Evolutionary conservation across 805 yeast species (phyloP).

Genomic region (Schizosaccharomyces japonicus): DNA sequence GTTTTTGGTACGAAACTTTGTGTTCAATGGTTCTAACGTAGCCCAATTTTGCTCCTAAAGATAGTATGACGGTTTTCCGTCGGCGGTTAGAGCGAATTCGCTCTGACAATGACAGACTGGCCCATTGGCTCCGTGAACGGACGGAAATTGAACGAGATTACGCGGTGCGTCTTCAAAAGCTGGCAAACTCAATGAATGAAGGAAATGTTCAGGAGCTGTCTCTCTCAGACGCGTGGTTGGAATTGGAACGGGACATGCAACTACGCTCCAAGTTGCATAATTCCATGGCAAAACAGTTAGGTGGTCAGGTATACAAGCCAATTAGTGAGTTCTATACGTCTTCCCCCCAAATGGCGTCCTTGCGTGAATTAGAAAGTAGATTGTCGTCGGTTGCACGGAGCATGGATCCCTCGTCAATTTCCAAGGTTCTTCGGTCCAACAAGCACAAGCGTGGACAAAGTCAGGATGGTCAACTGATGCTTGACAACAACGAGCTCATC

Average conservation of each 20-base stretch:
- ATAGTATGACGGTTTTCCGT: constrained; percentile 34
- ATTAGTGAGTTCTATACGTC: not conserved
- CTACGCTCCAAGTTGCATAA: not conserved
- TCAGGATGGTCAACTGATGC: not conserved
- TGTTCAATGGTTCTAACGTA: not conserved
- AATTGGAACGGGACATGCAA: not conserved
- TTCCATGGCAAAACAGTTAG: not conserved
- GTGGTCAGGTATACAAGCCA: not conserved
- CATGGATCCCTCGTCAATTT: not conserved
- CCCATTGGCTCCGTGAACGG: constrained; percentile 33
- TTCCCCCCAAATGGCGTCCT: not conserved
- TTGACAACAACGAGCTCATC: not conserved
- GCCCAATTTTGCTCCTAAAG: constrained; percentile 27
- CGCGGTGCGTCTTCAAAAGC: constrained; percentile 23
- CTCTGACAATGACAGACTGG: constrained; percentile 32
- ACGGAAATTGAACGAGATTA: constrained; percentile 25
- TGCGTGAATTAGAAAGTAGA: not conserved
- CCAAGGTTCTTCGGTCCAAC: not conserved
- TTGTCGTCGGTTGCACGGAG: not conserved
- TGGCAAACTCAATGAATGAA: constrained; percentile 9
- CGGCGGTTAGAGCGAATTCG: constrained; percentile 32
- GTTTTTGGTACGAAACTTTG: constrained; percentile 8
- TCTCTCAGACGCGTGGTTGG: not conserved
- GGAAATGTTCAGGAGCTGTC: not conserved
- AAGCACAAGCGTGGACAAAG: not conserved